phyloP scores from a whole-genome alignment of 495 filamentous ascomycete species.

The Penicillium samsonianum region DNA sequence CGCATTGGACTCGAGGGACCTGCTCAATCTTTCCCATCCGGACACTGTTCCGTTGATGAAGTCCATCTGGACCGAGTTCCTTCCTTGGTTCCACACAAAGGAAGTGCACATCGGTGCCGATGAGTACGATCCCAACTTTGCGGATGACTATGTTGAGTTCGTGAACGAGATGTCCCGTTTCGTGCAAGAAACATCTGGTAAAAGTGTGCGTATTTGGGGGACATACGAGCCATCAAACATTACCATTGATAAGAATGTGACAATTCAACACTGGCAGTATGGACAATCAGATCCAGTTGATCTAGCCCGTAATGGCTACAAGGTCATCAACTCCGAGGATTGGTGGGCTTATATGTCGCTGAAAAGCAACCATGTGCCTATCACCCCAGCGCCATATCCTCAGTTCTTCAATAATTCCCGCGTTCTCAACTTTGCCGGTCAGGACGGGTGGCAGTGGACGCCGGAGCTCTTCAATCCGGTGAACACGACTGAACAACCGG shows the following conservation, averaged over 20 bases:
- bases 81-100: conserved; percentile 58
- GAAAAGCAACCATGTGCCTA: conserved; percentile 57
- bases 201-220: conserved; percentile 56
- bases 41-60: conserved; percentile 56
- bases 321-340: conserved; percentile 56
- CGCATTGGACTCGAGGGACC: conserved; percentile 49
- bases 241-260: conserved; percentile 44
- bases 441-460: conserved; percentile 51
- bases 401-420: conserved; percentile 53
- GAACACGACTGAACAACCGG: conserved; percentile 39
- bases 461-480: conserved; percentile 50
- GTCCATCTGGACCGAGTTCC: conserved; percentile 55
- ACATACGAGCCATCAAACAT: conserved; percentile 49
- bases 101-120: conserved; percentile 60
- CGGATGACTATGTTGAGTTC: conserved; percentile 55
- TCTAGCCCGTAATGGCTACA: conserved; percentile 43
- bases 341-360: conserved; percentile 59
- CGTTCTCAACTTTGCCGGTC: conserved; percentile 48
- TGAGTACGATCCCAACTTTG: conserved; percentile 52
- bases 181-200: conserved; percentile 42
- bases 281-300: conserved; percentile 55
- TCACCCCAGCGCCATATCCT: conserved; percentile 55
- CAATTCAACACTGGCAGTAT: conserved; percentile 59
- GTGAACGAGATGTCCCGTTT: conserved; percentile 55
- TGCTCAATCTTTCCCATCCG: conserved; percentile 56